Base-by-base conservation (phyloP, 2,329 filamentous ascomycete species). In the Diaporthe vexans region DNA sequence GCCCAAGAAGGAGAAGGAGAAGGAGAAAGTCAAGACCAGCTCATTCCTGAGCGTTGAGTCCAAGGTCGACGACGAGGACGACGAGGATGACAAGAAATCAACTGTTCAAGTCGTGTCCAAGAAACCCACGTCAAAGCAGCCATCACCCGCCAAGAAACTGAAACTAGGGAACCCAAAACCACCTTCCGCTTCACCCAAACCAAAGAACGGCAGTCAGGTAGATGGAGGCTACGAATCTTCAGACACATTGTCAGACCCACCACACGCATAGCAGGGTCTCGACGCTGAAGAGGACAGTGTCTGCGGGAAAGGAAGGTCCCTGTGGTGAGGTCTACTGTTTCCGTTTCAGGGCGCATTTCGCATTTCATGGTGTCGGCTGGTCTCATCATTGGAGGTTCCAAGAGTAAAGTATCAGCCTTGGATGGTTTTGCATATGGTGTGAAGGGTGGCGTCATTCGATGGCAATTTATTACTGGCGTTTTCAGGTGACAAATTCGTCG, bases 171-270 rank as follows among this genome's bases (percentile, higher is more conserved):
- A 82, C 21, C 80, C 84, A 37, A 89, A 89, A 79, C 86, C 88
- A 54, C 82, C 83, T 13, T 79, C 88, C 68, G 86, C 85, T 33
- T 86, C 88, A 11, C 85, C 88, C 5, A 83, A 86, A 35, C 86
- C 87, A 29, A 89, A 88, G 78, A 86, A 85, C 75, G 86, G 86
- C 24, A 84, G 85, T 58, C 84, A 86, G 58, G 84, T 85, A 24
- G 89, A 90, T 61, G 86, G 82, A 56, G 87, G 87, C 76, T 90
- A 88, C 21, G 89, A 91, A 78, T 90, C 88, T 54, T 90, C 88
- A 0, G 89, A 86, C 24, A 88, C 88, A 0, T 80, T 90, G 74
- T 91, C 89, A 0, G 90, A 89, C 21, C 89, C 89, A 24, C 87
- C 87, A 4, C 80, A 75, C 33, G 68, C 59, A 24, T 72, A 73